A percentile compares a stretch with the other conserved stretches of the same genome.
Evolutionary conservation across 495 filamentous ascomycete species (phyloP).

Genomic region (Penicillium ochrochloron): DNA sequence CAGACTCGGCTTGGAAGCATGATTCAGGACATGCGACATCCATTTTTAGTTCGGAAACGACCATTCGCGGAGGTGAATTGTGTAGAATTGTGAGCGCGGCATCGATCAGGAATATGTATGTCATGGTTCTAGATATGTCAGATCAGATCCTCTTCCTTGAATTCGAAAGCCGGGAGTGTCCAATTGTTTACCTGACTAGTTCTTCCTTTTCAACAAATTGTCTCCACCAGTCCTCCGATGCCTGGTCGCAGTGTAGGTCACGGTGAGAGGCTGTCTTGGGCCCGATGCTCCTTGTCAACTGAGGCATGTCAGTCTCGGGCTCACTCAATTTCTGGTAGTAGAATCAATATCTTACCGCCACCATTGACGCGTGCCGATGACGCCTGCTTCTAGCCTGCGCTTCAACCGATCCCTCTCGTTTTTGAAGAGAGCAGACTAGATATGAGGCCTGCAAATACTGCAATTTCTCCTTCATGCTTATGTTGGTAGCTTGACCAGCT

Average conservation of each 20-base stretch:
- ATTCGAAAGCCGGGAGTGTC: neutral
- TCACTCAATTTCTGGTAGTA: neutral
- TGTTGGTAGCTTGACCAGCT: neutral
- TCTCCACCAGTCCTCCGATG: constrained; percentile 26
- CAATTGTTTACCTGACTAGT: constrained; percentile 20
- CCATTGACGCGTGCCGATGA: constrained; percentile 33
- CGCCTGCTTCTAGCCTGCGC: constrained; percentile 28
- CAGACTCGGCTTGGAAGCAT: constrained; percentile 33
- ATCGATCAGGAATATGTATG: constrained; percentile 33
- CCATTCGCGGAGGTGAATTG: constrained; percentile 32
- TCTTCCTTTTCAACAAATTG: constrained; percentile 30
- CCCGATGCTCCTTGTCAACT: constrained; percentile 30
- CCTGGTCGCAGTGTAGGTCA: constrained; percentile 6
- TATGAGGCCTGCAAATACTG: constrained; percentile 31
- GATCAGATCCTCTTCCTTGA: neutral
- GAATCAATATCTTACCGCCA: constrained; percentile 20
- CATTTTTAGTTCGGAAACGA: constrained; percentile 32
- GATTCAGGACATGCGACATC: constrained; percentile 31
- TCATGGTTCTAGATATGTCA: constrained; percentile 23
- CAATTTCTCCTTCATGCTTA: constrained; percentile 22
- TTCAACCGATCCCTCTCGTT: constrained; percentile 28
- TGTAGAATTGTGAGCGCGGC: constrained; percentile 31
- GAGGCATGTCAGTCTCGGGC: neutral
- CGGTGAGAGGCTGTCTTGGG: constrained; percentile 25
- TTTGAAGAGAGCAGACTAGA: constrained; percentile 32